Evolutionary conservation across 331 rosid species (phyloP), one percentile per base, ranked within the genome.

Genomic region (Acacia concinna): DNA sequence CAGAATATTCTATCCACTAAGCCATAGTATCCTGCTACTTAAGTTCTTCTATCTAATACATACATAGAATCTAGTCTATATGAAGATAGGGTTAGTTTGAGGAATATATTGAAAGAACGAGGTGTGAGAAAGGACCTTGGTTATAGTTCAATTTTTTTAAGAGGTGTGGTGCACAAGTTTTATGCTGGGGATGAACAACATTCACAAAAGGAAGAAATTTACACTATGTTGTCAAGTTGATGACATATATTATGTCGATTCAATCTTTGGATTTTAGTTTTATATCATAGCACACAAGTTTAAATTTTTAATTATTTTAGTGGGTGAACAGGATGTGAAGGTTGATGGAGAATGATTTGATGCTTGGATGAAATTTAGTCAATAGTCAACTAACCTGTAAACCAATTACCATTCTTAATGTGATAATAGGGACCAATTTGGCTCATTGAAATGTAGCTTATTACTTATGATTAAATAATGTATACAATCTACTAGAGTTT

Each of bases 71-170:
- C 86, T 30, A 91, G 94, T 73, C 77, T 77, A 37, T 67, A 82
- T 59, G 74, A 86, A 81, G 86, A 90, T 35, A 94, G 91, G 49
- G 43, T 75, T 70, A 78, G 80, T 78, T 79, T 87, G 80, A 83
- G 98, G 57, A 87, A 86, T 51, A 70, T 68, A 78, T 91, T 88
- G 97, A 91, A 87, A 85, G 86, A 87, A 71, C 85, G 78, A 49
- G 93, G 94, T 7, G 86, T 88, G 75, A 89, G 77, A 71, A 89
- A 91, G 83, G 97, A 93, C 78, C 88, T 91, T 0, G 90, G 93
- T 20, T 86, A 62, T 80, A 85, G 97, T 83, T 93, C 93, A 93
- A 86, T 93, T 75, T 80, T 85, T 8, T 74, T 93, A 59, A 85
- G 82, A 77, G 97, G 98, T 32, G 74, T 80, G 71, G 75, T 89